These are phyloP conservation scores for Rhizoclosmatium globosum DNA, from an alignment of 192 early-diverging fungal species.

Conservation along the genomic window DNA sequence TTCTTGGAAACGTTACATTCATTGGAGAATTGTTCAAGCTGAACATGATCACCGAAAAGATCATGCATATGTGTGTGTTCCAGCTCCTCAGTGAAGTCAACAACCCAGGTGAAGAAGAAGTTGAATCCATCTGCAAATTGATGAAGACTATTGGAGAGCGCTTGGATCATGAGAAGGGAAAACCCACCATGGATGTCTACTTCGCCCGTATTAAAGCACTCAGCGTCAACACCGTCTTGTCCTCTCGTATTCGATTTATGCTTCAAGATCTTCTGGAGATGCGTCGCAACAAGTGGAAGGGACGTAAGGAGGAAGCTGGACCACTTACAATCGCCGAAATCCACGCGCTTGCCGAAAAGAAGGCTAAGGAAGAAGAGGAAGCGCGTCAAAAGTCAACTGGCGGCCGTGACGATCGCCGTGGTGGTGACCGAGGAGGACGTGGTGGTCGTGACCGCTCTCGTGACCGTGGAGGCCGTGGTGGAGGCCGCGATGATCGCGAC, in stretches of 20 bases:
- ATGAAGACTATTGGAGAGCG: slow-evolving; percentile 87
- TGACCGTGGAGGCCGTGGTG: slow-evolving; percentile 66
- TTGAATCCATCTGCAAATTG: slow-evolving; percentile 92
- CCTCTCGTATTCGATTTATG: slow-evolving; percentile 94
- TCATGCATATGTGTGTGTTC: slow-evolving; percentile 91
- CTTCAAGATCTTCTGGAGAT: slow-evolving; percentile 88
- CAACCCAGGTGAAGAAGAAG: slow-evolving; percentile 93
- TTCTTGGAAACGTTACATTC: slow-evolving; percentile 91
- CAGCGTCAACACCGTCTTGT: slow-evolving; percentile 70
- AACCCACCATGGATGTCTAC: slow-evolving; percentile 81
- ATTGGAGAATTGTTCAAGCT: slow-evolving; percentile 96
- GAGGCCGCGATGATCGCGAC: slow-evolving; percentile 52
- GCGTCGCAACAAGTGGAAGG: slow-evolving; percentile 80
- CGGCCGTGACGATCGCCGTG: slow-evolving; percentile 59
- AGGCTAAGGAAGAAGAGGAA: slow-evolving; percentile 78
- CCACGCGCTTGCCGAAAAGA: slow-evolving; percentile 73
- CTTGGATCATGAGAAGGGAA: slow-evolving; percentile 72
- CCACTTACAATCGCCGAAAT: slow-evolving; percentile 95
- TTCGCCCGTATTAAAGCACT: slow-evolving; percentile 86
- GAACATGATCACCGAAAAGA: slow-evolving; percentile 89
- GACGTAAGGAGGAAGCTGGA: slow-evolving; percentile 66
- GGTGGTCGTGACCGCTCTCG: slow-evolving; percentile 58
- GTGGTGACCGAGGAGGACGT: slow-evolving; percentile 51
- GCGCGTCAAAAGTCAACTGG: slow-evolving; percentile 69
- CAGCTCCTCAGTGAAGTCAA: slow-evolving; percentile 76